Conservation (phyloP, 257 asterid genomes). For the Plantago major region DNA sequence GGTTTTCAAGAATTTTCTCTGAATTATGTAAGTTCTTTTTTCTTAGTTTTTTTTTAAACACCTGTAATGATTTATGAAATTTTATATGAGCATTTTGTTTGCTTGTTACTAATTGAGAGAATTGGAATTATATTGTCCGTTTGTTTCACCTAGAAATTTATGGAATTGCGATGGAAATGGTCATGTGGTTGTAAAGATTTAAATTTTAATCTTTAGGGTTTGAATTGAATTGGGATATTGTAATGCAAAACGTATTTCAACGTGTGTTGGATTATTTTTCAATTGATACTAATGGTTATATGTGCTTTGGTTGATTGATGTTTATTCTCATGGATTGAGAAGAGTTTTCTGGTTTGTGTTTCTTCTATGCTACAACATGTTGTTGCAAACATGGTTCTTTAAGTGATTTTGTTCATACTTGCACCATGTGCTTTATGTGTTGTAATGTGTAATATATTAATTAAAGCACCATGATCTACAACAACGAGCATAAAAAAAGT, state of each 20-base stretch:
- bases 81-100: neutral
- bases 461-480: too few species aligned
- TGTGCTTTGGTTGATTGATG: too few species aligned
- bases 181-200: slow-evolving; percentile 20
- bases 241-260: slow-evolving; percentile 10
- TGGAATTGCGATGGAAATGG: neutral
- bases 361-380: too few species aligned
- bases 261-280: slow-evolving; percentile 11
- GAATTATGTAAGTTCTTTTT: neutral
- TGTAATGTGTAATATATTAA: too few species aligned
- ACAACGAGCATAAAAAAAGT: too few species aligned
- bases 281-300: too few species aligned
- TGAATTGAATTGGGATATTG: slow-evolving; percentile 12
- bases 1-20: neutral
- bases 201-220: slow-evolving; percentile 24
- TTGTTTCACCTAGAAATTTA: neutral
- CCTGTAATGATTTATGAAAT: neutral
- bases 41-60: neutral
- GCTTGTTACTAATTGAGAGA: slow-evolving; percentile 14
- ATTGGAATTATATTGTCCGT: slow-evolving; percentile 3
- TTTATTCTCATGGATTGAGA: too few species aligned
- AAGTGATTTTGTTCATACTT: too few species aligned
- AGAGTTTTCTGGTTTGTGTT: too few species aligned
- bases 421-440: too few species aligned
- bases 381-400: too few species aligned